phyloP scores from a whole-genome alignment of 345 rosid species.

The Limnanthes douglasii region DNA sequence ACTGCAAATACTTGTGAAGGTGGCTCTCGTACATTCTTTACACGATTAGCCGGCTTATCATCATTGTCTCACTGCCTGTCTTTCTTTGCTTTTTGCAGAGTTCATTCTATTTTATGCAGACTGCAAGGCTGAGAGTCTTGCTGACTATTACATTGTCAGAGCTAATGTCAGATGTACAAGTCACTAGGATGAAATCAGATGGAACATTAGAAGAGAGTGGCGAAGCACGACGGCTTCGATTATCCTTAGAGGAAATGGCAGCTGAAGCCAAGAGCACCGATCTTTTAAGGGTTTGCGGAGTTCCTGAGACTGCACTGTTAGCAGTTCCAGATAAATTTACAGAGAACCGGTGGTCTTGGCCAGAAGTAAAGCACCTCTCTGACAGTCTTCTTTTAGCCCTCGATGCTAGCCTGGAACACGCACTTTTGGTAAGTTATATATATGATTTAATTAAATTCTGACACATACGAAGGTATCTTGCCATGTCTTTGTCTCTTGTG shows the following conservation, averaged over 20 bases:
- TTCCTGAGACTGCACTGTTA: slow-evolving; percentile 53
- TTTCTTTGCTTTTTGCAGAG: slow-evolving; percentile 51
- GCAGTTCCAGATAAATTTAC: slow-evolving; percentile 37
- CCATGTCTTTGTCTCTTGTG: no score
- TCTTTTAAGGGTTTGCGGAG: slow-evolving; percentile 66
- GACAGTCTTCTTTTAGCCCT: slow-evolving; percentile 76
- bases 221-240: slow-evolving; percentile 83
- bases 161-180: slow-evolving; percentile 94
- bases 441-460: no score
- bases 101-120: slow-evolving; percentile 82
- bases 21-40: slow-evolving; percentile 19
- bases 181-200: slow-evolving; percentile 89
- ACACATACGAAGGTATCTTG: no score
- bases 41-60: slow-evolving; percentile 5
- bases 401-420: slow-evolving; percentile 94
- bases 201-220: slow-evolving; percentile 94
- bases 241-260: slow-evolving; percentile 85
- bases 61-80: slow-evolving; percentile 4
- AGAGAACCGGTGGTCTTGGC: slow-evolving; percentile 87
- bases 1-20: slow-evolving; percentile 88
- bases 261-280: slow-evolving; percentile 55
- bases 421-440: slow-evolving; percentile 66
- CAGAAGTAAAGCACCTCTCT: slow-evolving; percentile 67
- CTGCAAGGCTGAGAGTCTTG: slow-evolving; percentile 91
- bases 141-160: slow-evolving; percentile 93